A percentile compares a stretch with the other conserved stretches of the same genome.
Conservation (phyloP, 2,329 filamentous ascomycete genomes). For the Apiospora koreana region DNA sequence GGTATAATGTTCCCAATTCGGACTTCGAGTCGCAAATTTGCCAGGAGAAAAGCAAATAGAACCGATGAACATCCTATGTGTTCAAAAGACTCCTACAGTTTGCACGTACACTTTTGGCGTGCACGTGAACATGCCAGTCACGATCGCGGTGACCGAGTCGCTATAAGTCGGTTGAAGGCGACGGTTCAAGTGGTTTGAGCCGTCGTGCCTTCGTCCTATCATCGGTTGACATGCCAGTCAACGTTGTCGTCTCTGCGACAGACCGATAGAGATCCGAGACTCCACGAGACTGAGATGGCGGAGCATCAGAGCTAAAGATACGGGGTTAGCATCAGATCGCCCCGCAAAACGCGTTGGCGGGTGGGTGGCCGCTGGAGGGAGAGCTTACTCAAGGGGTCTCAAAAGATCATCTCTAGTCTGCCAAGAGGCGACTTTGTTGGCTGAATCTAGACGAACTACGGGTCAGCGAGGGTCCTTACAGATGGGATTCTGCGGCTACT, state of each 20-base stretch:
- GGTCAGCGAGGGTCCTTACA: not conserved
- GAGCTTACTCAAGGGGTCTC: not conserved
- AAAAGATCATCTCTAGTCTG: not conserved
- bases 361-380: not conserved
- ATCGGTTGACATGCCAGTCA: not conserved
- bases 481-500: not conserved
- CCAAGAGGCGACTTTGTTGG: conserved; percentile 5
- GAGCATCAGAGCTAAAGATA: not conserved
- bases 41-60: not conserved
- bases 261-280: conserved; percentile 1
- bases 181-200: not conserved
- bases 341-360: not conserved
- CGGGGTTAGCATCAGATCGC: not conserved
- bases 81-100: not conserved
- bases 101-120: not conserved
- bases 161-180: conserved; percentile 6
- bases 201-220: not conserved
- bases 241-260: not conserved
- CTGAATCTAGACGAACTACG: not conserved
- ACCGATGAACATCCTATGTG: conserved; percentile 2
- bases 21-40: not conserved
- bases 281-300: conserved; percentile 7
- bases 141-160: not conserved
- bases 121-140: not conserved
- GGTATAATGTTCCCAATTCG: not conserved